Evolutionary conservation across 2,329 filamentous ascomycete species (phyloP).

Genomic region (Sporothrix brunneoviolacea): DNA sequence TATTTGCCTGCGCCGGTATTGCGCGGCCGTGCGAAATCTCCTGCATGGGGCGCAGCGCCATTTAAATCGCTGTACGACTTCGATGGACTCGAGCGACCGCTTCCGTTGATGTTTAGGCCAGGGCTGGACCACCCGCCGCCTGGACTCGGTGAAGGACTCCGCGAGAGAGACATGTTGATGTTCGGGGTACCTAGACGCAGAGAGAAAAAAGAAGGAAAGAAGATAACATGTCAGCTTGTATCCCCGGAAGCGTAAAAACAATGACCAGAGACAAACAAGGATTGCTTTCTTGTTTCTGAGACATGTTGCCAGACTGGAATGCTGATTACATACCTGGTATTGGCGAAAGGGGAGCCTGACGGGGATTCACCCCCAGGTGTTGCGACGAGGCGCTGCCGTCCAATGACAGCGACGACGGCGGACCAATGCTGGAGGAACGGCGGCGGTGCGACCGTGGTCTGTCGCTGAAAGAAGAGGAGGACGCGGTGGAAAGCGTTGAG

Average conservation of each 20-base stretch:
- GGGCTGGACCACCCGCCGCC: conserved; percentile 76
- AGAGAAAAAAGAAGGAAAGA: background rate
- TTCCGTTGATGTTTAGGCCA: conserved; percentile 13
- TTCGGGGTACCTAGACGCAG: conserved; percentile 45
- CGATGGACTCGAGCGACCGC: conserved; percentile 47
- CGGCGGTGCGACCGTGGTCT: conserved; percentile 44
- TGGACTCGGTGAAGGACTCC: conserved; percentile 77
- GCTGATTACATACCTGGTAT: conserved; percentile 44
- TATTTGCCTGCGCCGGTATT: conserved; percentile 64
- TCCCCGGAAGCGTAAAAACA: conserved; percentile 5
- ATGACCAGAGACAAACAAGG: background rate
- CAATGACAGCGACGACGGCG: conserved; percentile 27
- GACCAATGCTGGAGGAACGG: conserved; percentile 19
- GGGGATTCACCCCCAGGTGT: conserved; percentile 34
- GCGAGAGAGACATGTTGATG: conserved; percentile 70
- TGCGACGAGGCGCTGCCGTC: conserved; percentile 26
- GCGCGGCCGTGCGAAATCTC: conserved; percentile 48
- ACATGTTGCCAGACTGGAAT: conserved; percentile 1
- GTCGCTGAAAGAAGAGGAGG: conserved; percentile 50
- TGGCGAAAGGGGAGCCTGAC: conserved; percentile 40
- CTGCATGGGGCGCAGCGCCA: conserved; percentile 66
- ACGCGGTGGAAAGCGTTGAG: conserved; percentile 38
- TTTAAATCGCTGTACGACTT: conserved; percentile 49
- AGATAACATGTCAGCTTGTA: background rate
- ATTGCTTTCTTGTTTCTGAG: background rate